These are phyloP conservation scores for Syncephalastrum sp. DNA, from an alignment of 371 early-diverging fungal genomes.

Conservation along the genomic window DNA sequence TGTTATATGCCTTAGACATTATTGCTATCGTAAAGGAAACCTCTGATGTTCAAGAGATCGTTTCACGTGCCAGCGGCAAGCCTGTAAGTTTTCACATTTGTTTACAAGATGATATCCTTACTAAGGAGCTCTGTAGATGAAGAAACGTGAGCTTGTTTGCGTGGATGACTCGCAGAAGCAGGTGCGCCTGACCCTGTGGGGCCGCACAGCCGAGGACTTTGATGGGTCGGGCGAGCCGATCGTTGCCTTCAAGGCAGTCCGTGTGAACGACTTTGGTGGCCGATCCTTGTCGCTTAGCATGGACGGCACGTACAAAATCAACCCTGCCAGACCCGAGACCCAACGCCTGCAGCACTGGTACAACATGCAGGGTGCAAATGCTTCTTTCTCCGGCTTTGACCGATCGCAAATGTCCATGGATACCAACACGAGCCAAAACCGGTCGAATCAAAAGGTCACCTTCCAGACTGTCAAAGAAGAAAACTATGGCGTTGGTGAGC, in stretches of 20 bases:
- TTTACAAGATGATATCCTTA: conserved; percentile 2
- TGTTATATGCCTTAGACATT: conserved; percentile 56
- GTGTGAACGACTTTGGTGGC: conserved; percentile 88
- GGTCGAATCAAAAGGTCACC: conserved; percentile 45
- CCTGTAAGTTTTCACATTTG: conserved; percentile 50
- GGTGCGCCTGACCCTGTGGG: conserved; percentile 93
- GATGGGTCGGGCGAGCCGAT: conserved; percentile 55
- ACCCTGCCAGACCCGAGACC: conserved; percentile 87
- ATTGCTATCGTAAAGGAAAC: conserved; percentile 78
- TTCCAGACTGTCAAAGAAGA: conserved; percentile 70
- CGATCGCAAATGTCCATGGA: background rate
- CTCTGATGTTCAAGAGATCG: conserved; percentile 60
- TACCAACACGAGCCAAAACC: background rate
- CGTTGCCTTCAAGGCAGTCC: conserved; percentile 79
- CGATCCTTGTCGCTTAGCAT: conserved; percentile 67
- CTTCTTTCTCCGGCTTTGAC: conserved; percentile 9
- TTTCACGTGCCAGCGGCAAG: conserved; percentile 66
- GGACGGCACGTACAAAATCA: conserved; percentile 55
- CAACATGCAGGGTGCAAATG: conserved; percentile 10
- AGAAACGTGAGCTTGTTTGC: conserved; percentile 83
- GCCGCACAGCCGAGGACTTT: conserved; percentile 74
- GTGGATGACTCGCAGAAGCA: conserved; percentile 76
- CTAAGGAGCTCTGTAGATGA: conserved; percentile 38
- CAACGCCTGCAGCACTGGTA: conserved; percentile 88
- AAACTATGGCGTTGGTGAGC: conserved; percentile 64